Conservation (phyloP, 805 yeast species). For the Kuraishia piskuri region DNA sequence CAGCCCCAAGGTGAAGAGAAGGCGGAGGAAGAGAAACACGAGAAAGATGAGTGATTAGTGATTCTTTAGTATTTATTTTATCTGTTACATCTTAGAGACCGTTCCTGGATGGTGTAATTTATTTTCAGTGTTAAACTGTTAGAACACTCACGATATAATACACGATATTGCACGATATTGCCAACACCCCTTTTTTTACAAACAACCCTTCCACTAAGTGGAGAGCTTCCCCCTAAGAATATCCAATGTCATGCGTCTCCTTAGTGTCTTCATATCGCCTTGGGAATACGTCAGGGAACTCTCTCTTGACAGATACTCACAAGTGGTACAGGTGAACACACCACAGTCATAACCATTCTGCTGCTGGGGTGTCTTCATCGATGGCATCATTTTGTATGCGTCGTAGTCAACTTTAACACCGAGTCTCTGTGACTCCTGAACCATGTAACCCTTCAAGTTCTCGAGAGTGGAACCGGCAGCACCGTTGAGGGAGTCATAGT, state of each 20-base stretch:
- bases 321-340: slow-evolving; percentile 79
- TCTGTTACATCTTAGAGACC: no score
- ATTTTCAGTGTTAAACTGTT: no score
- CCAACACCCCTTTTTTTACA: no score
- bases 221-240: slow-evolving; percentile 22
- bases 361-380: slow-evolving; percentile 62
- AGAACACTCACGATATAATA: no score
- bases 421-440: slow-evolving; percentile 53
- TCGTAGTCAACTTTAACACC: slow-evolving; percentile 21
- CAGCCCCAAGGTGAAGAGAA: background rate
- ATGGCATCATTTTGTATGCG: slow-evolving; percentile 14
- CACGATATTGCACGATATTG: no score
- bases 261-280: slow-evolving; percentile 56
- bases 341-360: slow-evolving; percentile 93
- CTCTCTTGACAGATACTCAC: slow-evolving; percentile 48
- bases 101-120: no score
- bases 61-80: no score
- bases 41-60: no score
- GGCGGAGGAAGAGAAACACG: background rate
- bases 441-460: slow-evolving; percentile 51
- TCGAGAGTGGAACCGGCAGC: slow-evolving; percentile 36
- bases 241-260: slow-evolving; percentile 64
- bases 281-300: slow-evolving; percentile 47
- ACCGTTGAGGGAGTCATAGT: slow-evolving; percentile 69
- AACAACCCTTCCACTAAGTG: background rate